These are phyloP conservation scores for Rhizophagus sp. DNA, from an alignment of 192 early-diverging fungal genomes.

Conservation along the genomic window DNA sequence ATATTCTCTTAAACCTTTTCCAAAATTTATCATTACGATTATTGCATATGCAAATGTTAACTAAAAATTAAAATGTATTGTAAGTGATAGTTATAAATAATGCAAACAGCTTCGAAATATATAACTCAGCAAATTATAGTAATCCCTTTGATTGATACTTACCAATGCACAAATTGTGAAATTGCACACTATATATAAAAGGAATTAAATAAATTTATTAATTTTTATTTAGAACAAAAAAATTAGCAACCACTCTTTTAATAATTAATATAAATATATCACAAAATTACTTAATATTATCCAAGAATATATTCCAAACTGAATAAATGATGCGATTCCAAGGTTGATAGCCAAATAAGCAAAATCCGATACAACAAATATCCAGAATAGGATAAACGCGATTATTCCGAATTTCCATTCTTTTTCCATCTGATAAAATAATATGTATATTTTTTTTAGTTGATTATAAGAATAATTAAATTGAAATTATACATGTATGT, in stretches of 20 bases:
- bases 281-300: background rate
- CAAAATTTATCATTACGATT: background rate
- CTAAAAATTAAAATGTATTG: background rate
- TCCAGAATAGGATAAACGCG: background rate
- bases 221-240: background rate
- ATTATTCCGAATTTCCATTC: background rate
- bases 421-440: background rate
- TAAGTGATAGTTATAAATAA: background rate
- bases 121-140: background rate
- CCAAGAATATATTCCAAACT: background rate
- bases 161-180: background rate
- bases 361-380: background rate
- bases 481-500: no score
- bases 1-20: background rate
- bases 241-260: background rate
- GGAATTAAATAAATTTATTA: background rate
- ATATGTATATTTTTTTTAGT: background rate
- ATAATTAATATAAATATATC: background rate
- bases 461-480: no score
- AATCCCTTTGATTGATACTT: background rate
- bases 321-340: background rate
- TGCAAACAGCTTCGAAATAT: no score
- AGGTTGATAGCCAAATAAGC: background rate
- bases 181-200: background rate
- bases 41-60: background rate